Percentiles rank a stretch among this genome's conserved stretches.
phyloP scores from a whole-genome alignment of 805 yeast species.

The Candida verbasci region DNA sequence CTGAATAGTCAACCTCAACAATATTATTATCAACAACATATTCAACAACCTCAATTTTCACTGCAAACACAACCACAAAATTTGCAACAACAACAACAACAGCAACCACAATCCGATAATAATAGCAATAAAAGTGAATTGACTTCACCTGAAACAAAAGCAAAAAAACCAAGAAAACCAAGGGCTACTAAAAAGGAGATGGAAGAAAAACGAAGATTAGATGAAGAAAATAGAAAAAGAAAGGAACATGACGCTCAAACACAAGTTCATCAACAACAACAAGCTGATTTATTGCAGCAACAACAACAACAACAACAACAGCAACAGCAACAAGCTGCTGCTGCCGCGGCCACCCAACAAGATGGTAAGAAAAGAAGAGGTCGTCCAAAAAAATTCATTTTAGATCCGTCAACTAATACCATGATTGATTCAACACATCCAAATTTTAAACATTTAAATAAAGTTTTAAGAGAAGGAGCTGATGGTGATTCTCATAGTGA shows the following conservation, averaged over 20 bases:
- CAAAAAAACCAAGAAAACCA: conserved; percentile 9
- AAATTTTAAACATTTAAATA: conserved; percentile 36
- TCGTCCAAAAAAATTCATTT: conserved; percentile 37
- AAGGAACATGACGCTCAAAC: conserved; percentile 11
- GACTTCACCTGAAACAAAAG: conserved; percentile 7
- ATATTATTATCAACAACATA: conserved; percentile 7
- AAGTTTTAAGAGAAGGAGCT: conserved; percentile 12
- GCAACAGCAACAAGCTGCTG: conserved; percentile 9
- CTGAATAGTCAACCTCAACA: conserved; percentile 10
- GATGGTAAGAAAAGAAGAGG: conserved; percentile 36
- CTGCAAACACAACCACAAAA: conserved; percentile 10
- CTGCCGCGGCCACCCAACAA: conserved; percentile 6
- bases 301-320: conserved; percentile 12
- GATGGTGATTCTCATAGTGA: background rate
- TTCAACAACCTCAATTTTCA: conserved; percentile 8
- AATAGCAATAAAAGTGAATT: conserved; percentile 2
- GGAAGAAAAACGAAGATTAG: conserved; percentile 8
- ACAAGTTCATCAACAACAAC: background rate
- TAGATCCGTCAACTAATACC: conserved; percentile 38
- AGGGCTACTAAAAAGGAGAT: conserved; percentile 10
- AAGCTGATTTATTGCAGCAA: conserved; percentile 9
- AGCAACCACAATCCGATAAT: background rate
- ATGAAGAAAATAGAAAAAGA: conserved; percentile 14
- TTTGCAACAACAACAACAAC: conserved; percentile 9
- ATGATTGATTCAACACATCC: conserved; percentile 40